Conservation (phyloP, 176 grass and related monocot species). For the Dactylis glomerata region DNA sequence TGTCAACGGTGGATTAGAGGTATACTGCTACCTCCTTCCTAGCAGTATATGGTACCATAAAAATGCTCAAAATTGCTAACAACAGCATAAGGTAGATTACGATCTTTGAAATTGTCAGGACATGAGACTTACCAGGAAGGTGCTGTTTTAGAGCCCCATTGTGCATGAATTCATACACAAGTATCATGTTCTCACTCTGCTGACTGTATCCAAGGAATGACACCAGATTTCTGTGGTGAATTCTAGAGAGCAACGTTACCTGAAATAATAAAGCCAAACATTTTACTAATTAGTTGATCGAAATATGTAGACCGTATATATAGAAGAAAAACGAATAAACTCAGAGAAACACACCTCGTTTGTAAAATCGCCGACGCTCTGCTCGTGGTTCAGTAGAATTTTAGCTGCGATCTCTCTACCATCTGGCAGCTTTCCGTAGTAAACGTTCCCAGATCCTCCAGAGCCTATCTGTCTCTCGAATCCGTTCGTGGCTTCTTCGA, state of each 20-base stretch:
- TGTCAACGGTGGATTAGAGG: no score
- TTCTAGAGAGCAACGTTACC: conserved; percentile 82
- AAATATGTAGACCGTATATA: neutral
- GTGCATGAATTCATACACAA: conserved; percentile 93
- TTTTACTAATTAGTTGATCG: neutral
- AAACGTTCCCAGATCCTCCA: no score
- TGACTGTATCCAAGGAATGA: conserved; percentile 85
- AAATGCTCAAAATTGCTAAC: no score
- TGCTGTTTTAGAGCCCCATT: conserved; percentile 75
- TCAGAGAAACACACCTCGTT: neutral
- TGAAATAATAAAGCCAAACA: conserved; percentile 32
- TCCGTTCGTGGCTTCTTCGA: no score
- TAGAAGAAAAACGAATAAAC: neutral
- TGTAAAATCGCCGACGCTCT: neutral
- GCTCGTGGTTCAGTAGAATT: no score
- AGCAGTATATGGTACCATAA: no score
- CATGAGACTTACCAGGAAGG: conserved; percentile 50
- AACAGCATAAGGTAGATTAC: no score
- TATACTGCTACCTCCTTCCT: no score
- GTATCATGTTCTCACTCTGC: conserved; percentile 76
- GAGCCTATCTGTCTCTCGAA: no score
- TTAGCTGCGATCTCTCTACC: no score
- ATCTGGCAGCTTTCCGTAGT: no score
- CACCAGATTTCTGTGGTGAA: conserved; percentile 86
- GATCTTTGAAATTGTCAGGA: neutral